Evolutionary conservation across 495 filamentous ascomycete genomes (phyloP).

Genomic region (Penicillium herquei): DNA sequence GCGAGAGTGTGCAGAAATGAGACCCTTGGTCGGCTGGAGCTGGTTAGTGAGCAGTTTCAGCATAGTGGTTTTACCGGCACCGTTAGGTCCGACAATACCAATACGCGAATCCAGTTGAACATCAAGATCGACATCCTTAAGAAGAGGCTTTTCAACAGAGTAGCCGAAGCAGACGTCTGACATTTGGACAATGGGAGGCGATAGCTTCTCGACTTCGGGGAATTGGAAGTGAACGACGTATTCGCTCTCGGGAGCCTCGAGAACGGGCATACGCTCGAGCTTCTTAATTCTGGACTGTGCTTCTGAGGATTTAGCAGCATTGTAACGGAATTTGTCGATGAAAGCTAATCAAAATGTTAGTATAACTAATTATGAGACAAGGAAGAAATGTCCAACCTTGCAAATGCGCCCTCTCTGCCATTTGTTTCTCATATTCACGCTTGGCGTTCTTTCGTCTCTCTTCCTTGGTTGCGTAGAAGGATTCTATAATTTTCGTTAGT

Average conservation of each 20-base stretch:
- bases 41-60: conserved; percentile 91
- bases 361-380: not conserved
- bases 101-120: conserved; percentile 98
- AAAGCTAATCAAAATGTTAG: conserved; percentile 57
- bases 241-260: conserved; percentile 87
- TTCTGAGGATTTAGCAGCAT: conserved; percentile 97
- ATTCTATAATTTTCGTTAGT: conserved; percentile 52
- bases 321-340: conserved; percentile 99
- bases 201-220: conserved; percentile 96
- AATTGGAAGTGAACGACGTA: conserved; percentile 98
- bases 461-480: conserved; percentile 97
- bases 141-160: conserved; percentile 71
- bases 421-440: conserved; percentile 98
- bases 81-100: conserved; percentile 97
- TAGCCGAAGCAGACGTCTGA: conserved; percentile 90
- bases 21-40: conserved; percentile 70
- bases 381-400: conserved; percentile 43
- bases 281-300: conserved; percentile 99
- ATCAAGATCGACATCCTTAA: conserved; percentile 86
- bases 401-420: conserved; percentile 87
- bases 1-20: conserved; percentile 83
- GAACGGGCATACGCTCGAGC: conserved; percentile 90
- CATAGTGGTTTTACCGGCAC: conserved; percentile 96
- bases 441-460: conserved; percentile 95
- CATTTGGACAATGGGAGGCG: conserved; percentile 98